Evolutionary conservation across 441 rosid genomes (phyloP).

Genomic region (California macrophylla): DNA sequence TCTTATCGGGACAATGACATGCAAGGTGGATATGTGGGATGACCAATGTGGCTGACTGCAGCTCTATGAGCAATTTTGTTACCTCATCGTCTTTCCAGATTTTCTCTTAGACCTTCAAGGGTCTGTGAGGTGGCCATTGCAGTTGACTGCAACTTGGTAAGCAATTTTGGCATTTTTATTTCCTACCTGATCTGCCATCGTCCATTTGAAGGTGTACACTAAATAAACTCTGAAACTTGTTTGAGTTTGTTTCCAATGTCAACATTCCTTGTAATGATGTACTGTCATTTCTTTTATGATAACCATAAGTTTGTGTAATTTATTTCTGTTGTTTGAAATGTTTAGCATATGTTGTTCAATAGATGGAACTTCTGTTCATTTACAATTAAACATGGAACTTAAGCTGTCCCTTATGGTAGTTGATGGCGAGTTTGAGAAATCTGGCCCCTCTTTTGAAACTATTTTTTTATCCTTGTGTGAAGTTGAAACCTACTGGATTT

Average conservation of each 20-base stretch:
- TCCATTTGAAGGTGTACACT: constrained; percentile 5
- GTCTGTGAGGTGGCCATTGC: neutral
- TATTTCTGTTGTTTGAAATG: neutral
- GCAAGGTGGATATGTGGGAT: constrained; percentile 7
- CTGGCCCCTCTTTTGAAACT: neutral
- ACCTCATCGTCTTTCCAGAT: neutral
- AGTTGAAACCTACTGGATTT: neutral
- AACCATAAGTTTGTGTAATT: neutral
- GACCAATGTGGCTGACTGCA: neutral
- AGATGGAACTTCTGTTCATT: neutral
- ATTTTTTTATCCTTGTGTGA: neutral
- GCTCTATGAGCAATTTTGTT: constrained; percentile 11
- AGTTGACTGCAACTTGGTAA: neutral
- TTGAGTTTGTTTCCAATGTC: neutral
- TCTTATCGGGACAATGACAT: constrained; percentile 6
- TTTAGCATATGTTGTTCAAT: neutral
- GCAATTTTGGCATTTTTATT: constrained; percentile 12
- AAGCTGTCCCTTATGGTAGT: neutral
- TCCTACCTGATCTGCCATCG: neutral
- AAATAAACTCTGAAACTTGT: neutral
- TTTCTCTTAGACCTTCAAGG: neutral
- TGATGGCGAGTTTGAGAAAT: neutral
- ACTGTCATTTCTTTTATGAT: neutral
- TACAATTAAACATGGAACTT: neutral
- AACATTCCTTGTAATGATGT: constrained; percentile 10